A percentile compares a stretch with the other conserved stretches of the same genome.
These are phyloP conservation scores for Nakaseomyces bracarensis DNA, from an alignment of 1,139 yeast species.

Conservation along the genomic window DNA sequence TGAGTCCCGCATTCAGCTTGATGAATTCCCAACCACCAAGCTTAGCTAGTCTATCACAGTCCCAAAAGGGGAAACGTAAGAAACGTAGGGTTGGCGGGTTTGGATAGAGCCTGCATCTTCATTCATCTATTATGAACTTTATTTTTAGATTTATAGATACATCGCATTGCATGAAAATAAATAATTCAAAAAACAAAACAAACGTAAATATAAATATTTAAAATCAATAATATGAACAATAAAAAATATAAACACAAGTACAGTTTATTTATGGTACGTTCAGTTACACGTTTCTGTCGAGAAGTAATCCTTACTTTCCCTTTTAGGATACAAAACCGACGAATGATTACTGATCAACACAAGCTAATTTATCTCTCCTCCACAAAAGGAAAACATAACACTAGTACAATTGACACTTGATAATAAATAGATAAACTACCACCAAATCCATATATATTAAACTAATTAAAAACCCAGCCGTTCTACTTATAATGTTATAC, in stretches of 20 bases:
- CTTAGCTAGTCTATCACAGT: conserved; percentile 3
- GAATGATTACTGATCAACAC: too few species aligned
- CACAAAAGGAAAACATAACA: too few species aligned
- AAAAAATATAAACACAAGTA: not conserved
- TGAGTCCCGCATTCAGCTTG: conserved; percentile 9
- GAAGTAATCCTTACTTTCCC: too few species aligned
- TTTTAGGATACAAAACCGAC: too few species aligned
- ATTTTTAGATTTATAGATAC: not conserved
- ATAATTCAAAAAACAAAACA: not conserved
- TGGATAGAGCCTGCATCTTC: conserved; percentile 3
- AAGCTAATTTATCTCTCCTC: too few species aligned
- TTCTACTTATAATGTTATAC: not conserved
- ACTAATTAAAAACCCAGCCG: not conserved
- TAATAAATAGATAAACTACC: too few species aligned
- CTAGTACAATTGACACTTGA: too few species aligned
- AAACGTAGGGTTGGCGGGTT: conserved; percentile 8
- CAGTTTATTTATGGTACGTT: too few species aligned
- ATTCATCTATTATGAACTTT: not conserved
- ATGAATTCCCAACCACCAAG: conserved; percentile 4
- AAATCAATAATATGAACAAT: not conserved
- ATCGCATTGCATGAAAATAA: not conserved
- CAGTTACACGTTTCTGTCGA: too few species aligned
- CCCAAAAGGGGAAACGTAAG: conserved; percentile 7
- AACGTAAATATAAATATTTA: too few species aligned
- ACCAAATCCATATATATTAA: not conserved